Evolutionary conservation across 441 rosid species (phyloP).

Genomic region (Gossypium davidsonii): DNA sequence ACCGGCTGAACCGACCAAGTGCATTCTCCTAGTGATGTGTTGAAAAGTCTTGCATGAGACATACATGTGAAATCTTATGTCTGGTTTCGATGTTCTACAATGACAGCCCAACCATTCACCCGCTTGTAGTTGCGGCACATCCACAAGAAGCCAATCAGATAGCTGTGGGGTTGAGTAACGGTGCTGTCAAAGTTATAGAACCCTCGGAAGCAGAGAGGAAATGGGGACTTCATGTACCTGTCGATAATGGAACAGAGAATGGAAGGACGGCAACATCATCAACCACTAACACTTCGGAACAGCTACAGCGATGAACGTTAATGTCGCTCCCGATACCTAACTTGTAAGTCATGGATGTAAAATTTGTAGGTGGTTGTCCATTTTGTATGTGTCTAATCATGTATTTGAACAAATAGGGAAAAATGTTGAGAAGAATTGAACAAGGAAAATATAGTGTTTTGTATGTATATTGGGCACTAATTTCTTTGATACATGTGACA

Average conservation of each 20-base stretch:
- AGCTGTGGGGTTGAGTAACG: slow-evolving; percentile 52
- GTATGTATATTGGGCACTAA: slow-evolving; percentile 13
- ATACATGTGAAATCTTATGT: not conserved
- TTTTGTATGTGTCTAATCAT: not conserved
- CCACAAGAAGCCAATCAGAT: slow-evolving; percentile 60
- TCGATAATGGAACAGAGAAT: slow-evolving; percentile 32
- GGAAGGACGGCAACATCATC: slow-evolving; percentile 46
- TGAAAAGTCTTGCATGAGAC: not conserved
- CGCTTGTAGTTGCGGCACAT: slow-evolving; percentile 53
- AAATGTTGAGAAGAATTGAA: not conserved
- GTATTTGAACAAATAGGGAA: slow-evolving; percentile 13
- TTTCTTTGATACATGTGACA: slow-evolving; percentile 11
- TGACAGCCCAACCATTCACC: slow-evolving; percentile 39
- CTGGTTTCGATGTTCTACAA: not conserved
- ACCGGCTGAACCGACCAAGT: not conserved
- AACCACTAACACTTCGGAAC: slow-evolving; percentile 40
- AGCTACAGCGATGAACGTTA: slow-evolving; percentile 36
- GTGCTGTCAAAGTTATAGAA: slow-evolving; percentile 57
- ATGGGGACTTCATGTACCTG: slow-evolving; percentile 41
- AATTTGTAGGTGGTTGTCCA: slow-evolving; percentile 13
- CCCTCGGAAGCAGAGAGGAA: slow-evolving; percentile 45
- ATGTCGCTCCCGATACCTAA: not conserved
- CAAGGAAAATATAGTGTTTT: not conserved
- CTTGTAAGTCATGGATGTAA: slow-evolving; percentile 23
- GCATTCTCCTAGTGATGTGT: not conserved